phyloP scores from a whole-genome alignment of 2,329 filamentous ascomycete species.

The Microcyclospora tardicrescens region DNA sequence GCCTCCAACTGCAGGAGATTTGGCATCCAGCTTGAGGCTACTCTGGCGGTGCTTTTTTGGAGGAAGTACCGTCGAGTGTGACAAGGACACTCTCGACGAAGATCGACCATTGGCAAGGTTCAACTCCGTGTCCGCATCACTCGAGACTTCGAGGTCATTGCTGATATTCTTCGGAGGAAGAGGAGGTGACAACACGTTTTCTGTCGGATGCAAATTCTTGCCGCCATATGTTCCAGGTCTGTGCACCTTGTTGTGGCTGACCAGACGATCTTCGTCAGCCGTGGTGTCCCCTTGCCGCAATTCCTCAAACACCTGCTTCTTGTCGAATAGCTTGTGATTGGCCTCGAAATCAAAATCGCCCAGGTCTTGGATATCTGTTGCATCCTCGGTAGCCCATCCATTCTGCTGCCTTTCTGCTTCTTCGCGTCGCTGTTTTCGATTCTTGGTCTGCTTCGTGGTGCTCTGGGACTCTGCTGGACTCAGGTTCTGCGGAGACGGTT shows the following conservation, averaged over 20 bases:
- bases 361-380: slow-evolving; percentile 84
- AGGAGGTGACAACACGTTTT: slow-evolving; percentile 67
- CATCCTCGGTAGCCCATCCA: slow-evolving; percentile 92
- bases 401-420: slow-evolving; percentile 46
- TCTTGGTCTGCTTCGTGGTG: slow-evolving; percentile 22
- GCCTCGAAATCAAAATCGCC: slow-evolving; percentile 89
- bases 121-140: slow-evolving; percentile 24
- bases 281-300: slow-evolving; percentile 79
- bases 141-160: slow-evolving; percentile 18
- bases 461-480: slow-evolving; percentile 8
- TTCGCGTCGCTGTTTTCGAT: slow-evolving; percentile 32
- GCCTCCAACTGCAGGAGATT: slow-evolving; percentile 17
- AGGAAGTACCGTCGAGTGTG: slow-evolving; percentile 13
- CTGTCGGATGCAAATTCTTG: slow-evolving; percentile 82
- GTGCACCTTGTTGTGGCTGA: slow-evolving; percentile 66
- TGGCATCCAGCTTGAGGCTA: slow-evolving; percentile 28
- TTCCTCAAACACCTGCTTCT: slow-evolving; percentile 79
- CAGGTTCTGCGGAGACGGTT: slow-evolving; percentile 43
- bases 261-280: slow-evolving; percentile 80
- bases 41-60: slow-evolving; percentile 23
- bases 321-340: slow-evolving; percentile 88
- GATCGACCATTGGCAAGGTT: slow-evolving; percentile 22
- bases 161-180: slow-evolving; percentile 14
- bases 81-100: slow-evolving; percentile 12
- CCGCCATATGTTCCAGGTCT: slow-evolving; percentile 45